Conservation (phyloP, 2,329 filamentous ascomycete genomes). For the Aspergillus quadricinctus region DNA sequence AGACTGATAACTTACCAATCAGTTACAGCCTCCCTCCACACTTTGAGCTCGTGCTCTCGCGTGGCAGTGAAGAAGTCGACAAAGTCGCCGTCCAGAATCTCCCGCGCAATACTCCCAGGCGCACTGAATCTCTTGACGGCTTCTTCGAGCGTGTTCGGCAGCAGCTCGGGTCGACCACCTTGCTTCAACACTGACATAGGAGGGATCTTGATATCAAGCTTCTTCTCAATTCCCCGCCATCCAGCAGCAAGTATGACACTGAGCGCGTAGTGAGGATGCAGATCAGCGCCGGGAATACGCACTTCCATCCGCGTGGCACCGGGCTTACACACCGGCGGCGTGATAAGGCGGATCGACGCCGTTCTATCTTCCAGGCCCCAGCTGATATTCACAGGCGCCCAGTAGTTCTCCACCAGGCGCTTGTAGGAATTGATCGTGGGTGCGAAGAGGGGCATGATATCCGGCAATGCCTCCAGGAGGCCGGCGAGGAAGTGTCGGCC, state of each 20-base stretch:
- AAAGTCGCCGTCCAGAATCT: conserved; percentile 88
- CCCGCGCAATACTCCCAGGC: conserved; percentile 76
- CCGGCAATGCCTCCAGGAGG: conserved; percentile 77
- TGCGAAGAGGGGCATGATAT: conserved; percentile 90
- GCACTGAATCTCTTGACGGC: conserved; percentile 72
- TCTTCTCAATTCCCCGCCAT: conserved; percentile 90
- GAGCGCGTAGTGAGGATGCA: conserved; percentile 82
- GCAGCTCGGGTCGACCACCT: conserved; percentile 42
- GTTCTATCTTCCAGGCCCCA: conserved; percentile 94
- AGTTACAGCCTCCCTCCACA: conserved; percentile 93
- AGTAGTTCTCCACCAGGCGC: conserved; percentile 95
- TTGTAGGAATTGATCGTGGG: conserved; percentile 97
- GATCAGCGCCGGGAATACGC: conserved; percentile 61
- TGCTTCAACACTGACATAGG: conserved; percentile 72
- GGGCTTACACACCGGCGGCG: conserved; percentile 80
- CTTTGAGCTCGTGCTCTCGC: conserved; percentile 76
- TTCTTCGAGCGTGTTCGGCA: conserved; percentile 80
- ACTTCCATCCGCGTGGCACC: conserved; percentile 36
- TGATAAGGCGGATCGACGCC: conserved; percentile 81
- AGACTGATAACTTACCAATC: conserved; percentile 68
- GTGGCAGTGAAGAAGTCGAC: conserved; percentile 95
- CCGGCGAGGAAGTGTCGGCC: conserved; percentile 90
- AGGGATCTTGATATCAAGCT: conserved; percentile 74
- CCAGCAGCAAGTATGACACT: conserved; percentile 82
- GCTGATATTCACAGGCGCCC: conserved; percentile 92